Base-by-base conservation (phyloP, 768 basidiomycete genomes). In the Mycena vulgaris region DNA sequence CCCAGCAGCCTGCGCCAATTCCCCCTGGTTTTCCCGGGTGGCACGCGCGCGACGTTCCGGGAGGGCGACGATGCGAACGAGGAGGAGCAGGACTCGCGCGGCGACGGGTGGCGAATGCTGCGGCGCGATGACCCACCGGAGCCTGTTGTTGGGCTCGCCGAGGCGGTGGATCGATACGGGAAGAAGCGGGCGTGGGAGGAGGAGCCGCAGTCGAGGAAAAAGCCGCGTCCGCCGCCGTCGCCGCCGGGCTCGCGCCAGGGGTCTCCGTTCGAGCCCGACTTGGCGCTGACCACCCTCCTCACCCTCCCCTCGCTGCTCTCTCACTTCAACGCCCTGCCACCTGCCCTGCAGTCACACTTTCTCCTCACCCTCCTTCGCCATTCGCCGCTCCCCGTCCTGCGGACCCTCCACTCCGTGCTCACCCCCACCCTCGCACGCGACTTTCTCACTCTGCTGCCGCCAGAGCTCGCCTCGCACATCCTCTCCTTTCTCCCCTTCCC, bases 351-450 rank as follows among this genome's bases (percentile, higher is more conserved):
- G 82, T 96, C 96, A 6, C 96, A 98, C 80, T 90, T 98, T 76
- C 89, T 99, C 63, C 90, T 98, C 75, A 95, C 95, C 28, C 90
- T 99, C 66, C 85, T 99, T 35, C 93, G 96, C 68, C 95, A 97
- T 75, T 95, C 96, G 6, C 92, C 96, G 3, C 89, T 97, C 23
- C 92, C 95, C 5, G 97, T 98, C 40, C 87, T 99, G 30, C 93
- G 97, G 59, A 94, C 93, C 1, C 82, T 99, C 19, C 93, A 97
- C 76, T 91, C 93, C 39, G 93, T 99, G 75, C 86, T 98, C 74
- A 92, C 93, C 0, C 95, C 94, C 28, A 96, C 95, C 3, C 86
- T 99, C 31, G 95, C 96, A 25, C 93, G 97, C 74, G 98, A 99
- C 81, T 99, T 98, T 79, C 88, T 99, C 73, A 92, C 93, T 2